phyloP scores from a whole-genome alignment of 345 rosid genomes.

The Lumnitzera racemosa region DNA sequence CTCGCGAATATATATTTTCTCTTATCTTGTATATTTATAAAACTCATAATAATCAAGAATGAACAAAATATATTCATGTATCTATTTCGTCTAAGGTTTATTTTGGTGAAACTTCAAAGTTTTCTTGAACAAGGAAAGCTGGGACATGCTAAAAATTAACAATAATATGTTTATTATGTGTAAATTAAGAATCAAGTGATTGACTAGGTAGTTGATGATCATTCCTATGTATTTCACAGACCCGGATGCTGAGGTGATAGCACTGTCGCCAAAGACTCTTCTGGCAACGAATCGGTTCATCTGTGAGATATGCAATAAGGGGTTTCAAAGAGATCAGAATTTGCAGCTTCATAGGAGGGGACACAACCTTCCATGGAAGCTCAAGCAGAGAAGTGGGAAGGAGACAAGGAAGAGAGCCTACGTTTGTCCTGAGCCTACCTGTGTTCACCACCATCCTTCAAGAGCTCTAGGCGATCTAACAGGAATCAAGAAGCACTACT shows the following conservation, averaged over 20 bases:
- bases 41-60: no score
- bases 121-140: no score
- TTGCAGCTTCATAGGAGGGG: constrained; percentile 95
- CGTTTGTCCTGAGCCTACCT: constrained; percentile 70
- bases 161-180: background rate
- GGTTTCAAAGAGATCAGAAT: constrained; percentile 94
- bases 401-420: constrained; percentile 58
- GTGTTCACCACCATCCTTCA: constrained; percentile 90
- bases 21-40: no score
- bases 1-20: no score
- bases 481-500: constrained; percentile 89
- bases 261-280: constrained; percentile 77
- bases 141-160: background rate
- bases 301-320: constrained; percentile 94
- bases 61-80: no score
- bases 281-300: constrained; percentile 81
- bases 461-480: constrained; percentile 95
- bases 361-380: constrained; percentile 94
- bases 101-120: no score
- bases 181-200: background rate
- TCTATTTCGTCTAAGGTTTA: no score
- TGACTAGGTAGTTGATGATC: background rate
- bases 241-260: constrained; percentile 89
- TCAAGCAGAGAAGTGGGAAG: constrained; percentile 61
- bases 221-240: constrained; percentile 27